Base-by-base conservation (phyloP, 495 filamentous ascomycete genomes). In the Durotheca rogersii region DNA sequence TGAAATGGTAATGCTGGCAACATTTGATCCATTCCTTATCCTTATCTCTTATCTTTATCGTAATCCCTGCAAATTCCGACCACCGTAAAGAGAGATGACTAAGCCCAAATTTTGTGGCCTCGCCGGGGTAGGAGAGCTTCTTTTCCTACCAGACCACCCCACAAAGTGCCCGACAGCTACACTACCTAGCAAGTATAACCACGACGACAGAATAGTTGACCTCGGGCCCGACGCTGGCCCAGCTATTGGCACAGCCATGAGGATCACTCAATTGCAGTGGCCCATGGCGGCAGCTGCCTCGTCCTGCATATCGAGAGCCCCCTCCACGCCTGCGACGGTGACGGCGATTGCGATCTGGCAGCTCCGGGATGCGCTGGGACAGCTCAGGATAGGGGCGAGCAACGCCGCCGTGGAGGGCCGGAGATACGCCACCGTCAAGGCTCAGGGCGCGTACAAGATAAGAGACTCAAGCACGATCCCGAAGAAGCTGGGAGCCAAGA, bases 401-500 rank as follows among this genome's bases (percentile, higher is more conserved):
- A 65, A 56, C 36, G 68, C 68, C 34, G 72, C 58, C 52, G 68
- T 71, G 41, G 67, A 71, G 43, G 75, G 75, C 59, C 64, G 72
- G 47, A 74, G 93, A 60, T 76, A 90, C 70, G 92, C 94, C 55
- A 82, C 87, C 2, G 89, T 95, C 75, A 85, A 87, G 66, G 71
- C 88, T 19, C 88, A 96, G 77, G 89, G 89, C 60, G 83, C 88
- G 41, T 92, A 92, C 67, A 95, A 85, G 67, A 69, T 85, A 54
- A 80, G 82, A 64, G 81, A 84, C 25, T 89, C 89, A 67, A 85
- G 95, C 65, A 88, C 90, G 1, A 81, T 90, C 10, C 90, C 93
- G 46, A 96, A 96, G 74, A 88, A 95, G 63, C 76, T 97, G 44
- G 93, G 93, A 36, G 90, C 90, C 4, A 99, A 99, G 76, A 92